Evolutionary conservation across 2,329 filamentous ascomycete species (phyloP).

Genomic region (Pseudofabraea citricarpa): DNA sequence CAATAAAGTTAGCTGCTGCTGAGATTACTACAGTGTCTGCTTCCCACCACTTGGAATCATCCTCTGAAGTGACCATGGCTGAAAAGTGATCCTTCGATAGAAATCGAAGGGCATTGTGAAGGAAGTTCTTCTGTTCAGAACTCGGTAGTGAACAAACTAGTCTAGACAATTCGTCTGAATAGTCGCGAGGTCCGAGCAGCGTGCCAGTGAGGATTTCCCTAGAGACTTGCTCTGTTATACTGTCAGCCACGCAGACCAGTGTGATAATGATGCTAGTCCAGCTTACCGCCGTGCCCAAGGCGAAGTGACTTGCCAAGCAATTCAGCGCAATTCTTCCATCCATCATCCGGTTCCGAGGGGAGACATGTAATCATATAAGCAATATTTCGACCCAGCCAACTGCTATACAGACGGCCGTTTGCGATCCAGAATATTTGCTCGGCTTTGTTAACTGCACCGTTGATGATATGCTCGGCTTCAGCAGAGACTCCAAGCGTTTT

Average conservation of each 20-base stretch:
- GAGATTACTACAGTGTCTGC: conserved; percentile 37
- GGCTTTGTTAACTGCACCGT: conserved; percentile 22
- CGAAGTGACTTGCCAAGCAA: conserved; percentile 24
- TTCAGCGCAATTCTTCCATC: conserved; percentile 22
- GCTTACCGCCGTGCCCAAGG: conserved; percentile 26
- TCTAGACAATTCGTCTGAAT: conserved; percentile 15
- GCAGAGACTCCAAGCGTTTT: conserved; percentile 53
- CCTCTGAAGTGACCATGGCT: conserved; percentile 16
- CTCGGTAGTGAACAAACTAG: conserved; percentile 19
- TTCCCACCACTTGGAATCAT: conserved; percentile 26
- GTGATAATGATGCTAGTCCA: not conserved
- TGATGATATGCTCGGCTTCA: conserved; percentile 42
- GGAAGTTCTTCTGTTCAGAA: conserved; percentile 25
- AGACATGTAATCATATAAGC: conserved; percentile 18
- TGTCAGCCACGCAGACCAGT: conserved; percentile 6
- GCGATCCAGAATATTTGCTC: conserved; percentile 24
- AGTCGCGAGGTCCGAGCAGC: conserved; percentile 14
- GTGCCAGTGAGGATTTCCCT: conserved; percentile 19
- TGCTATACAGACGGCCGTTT: conserved; percentile 22
- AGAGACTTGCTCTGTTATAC: conserved; percentile 18
- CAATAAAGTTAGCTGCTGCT: conserved; percentile 54
- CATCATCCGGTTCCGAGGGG: conserved; percentile 11
- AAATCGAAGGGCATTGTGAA: conserved; percentile 21
- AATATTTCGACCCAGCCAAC: conserved; percentile 27
- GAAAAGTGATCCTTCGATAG: conserved; percentile 22